These are phyloP conservation scores for Pichia cephalocereana DNA, from an alignment of 805 yeast genomes.

Conservation along the genomic window DNA sequence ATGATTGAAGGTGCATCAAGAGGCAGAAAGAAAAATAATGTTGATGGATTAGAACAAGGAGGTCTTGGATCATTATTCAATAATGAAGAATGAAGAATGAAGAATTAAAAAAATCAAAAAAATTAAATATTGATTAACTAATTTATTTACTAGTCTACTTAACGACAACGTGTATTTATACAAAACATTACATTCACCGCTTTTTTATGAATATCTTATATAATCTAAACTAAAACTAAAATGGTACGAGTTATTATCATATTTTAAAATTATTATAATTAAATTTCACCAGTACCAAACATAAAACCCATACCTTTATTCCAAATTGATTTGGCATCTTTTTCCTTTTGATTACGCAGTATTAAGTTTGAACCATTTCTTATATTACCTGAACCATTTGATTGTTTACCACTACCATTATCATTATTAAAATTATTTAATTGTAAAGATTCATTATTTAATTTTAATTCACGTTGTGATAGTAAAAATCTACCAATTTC, in stretches of 20 bases:
- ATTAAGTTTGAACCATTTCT: conserved; percentile 9
- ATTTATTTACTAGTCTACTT: too few species aligned
- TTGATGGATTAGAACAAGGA: conserved; percentile 10
- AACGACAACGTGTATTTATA: too few species aligned
- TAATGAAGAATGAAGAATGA: conserved; percentile 2
- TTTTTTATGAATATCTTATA: not conserved
- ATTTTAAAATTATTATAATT: not conserved
- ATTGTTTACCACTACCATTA: not conserved
- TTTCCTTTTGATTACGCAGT: not conserved
- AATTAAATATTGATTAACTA: too few species aligned
- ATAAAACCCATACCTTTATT: conserved; percentile 5
- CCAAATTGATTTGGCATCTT: conserved; percentile 1
- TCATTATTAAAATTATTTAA: not conserved
- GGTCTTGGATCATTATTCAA: conserved; percentile 10
- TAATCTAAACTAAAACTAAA: not conserved
- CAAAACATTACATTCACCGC: not conserved
- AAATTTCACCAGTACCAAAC: conserved; percentile 10
- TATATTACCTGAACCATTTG: not conserved
- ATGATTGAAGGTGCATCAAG: conserved; percentile 9
- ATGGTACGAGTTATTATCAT: too few species aligned
- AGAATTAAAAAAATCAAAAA: too few species aligned
- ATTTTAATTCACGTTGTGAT: not conserved
- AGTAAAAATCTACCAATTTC: conserved; percentile 5
- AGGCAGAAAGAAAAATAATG: conserved; percentile 6
- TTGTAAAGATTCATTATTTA: not conserved